Evolutionary conservation across 257 asterid genomes (phyloP).

Genomic region (Nicotiana noctiflora): DNA sequence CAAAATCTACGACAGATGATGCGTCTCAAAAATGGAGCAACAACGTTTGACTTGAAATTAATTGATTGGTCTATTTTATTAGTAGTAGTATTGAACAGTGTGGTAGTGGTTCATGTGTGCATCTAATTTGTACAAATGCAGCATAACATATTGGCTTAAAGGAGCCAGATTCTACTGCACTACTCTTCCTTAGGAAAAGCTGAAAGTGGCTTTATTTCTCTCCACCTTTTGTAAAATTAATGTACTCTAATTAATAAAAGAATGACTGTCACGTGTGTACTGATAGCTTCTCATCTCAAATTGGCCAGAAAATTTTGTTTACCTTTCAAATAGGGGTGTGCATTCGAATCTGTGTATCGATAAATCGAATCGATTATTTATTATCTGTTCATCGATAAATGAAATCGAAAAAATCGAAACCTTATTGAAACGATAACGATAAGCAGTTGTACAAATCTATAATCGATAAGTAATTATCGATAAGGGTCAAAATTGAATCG

Average conservation of each 20-base stretch:
- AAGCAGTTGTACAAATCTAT: no score
- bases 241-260: background rate
- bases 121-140: background rate
- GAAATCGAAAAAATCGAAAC: no score
- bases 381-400: no score
- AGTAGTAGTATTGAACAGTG: background rate
- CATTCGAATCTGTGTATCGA: no score
- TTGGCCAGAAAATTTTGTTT: background rate
- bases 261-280: background rate
- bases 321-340: no score
- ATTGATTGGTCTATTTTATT: background rate
- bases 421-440: no score
- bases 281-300: background rate
- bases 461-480: no score
- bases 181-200: background rate
- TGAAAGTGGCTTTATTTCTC: background rate
- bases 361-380: no score
- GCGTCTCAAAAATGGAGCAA: conserved; percentile 36
- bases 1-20: conserved; percentile 19
- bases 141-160: conserved; percentile 7
- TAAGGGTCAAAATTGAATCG: no score
- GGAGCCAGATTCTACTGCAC: conserved; percentile 1
- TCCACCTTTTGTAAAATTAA: background rate
- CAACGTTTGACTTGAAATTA: conserved; percentile 28
- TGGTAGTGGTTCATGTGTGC: background rate